Evolutionary conservation across 108 stramenopile genomes (phyloP).

Genomic region (Pseudonitzschia delicatissima): DNA sequence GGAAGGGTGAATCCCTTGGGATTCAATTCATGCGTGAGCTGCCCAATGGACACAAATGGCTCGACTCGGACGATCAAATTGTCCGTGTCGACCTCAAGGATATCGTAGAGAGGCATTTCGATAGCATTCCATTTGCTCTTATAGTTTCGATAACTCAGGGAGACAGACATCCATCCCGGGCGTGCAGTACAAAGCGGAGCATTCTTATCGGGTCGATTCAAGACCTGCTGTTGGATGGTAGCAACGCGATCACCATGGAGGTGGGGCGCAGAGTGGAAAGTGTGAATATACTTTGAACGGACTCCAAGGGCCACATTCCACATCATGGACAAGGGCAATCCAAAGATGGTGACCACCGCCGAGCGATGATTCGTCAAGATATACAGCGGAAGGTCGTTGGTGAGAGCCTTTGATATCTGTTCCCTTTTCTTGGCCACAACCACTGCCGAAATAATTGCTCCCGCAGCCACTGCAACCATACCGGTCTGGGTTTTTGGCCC

Average conservation of each 20-base stretch:
- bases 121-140: slow-evolving; percentile 37
- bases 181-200: slow-evolving; percentile 33
- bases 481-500: not conserved
- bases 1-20: slow-evolving; percentile 42
- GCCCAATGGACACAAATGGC: slow-evolving; percentile 41
- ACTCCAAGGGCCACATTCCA: not conserved
- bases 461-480: not conserved
- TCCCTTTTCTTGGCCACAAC: not conserved
- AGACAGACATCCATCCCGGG: slow-evolving; percentile 30
- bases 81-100: slow-evolving; percentile 32
- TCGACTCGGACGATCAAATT: slow-evolving; percentile 30
- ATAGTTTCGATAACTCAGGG: slow-evolving; percentile 26
- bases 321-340: slow-evolving; percentile 3
- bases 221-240: slow-evolving; percentile 20
- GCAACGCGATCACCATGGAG: slow-evolving; percentile 29
- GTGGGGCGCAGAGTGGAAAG: slow-evolving; percentile 23
- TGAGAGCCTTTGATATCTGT: not conserved
- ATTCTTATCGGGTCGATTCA: slow-evolving; percentile 11
- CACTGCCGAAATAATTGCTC: not conserved
- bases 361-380: slow-evolving; percentile 9
- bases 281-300: slow-evolving; percentile 21
- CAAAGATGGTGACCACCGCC: slow-evolving; percentile 8
- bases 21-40: slow-evolving; percentile 33
- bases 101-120: slow-evolving; percentile 37
- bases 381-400: slow-evolving; percentile 1